These are phyloP conservation scores for Lolium multiflorum DNA, from an alignment of 176 grass and related monocot genomes.

Conservation along the genomic window DNA sequence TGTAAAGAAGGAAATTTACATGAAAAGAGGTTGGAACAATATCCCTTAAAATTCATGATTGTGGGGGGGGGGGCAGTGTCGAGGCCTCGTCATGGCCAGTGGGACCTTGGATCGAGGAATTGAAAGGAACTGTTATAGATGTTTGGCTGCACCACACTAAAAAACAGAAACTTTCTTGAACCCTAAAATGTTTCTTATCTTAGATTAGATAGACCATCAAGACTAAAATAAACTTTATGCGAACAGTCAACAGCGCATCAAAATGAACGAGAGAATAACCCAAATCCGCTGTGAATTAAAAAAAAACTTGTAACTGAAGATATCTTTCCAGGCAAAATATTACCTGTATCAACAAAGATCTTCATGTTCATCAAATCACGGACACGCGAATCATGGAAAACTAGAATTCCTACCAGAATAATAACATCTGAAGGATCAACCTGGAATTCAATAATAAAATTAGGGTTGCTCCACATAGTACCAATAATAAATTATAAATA, in stretches of 20 bases:
- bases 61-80: too few species aligned
- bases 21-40: neutral
- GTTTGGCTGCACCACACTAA: neutral
- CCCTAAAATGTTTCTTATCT: neutral
- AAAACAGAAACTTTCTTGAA: neutral
- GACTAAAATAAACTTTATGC: neutral
- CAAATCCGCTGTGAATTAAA: neutral
- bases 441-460: constrained; percentile 47
- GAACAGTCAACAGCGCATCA: neutral
- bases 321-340: neutral
- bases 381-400: constrained; percentile 91
- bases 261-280: constrained; percentile 2
- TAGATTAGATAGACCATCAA: neutral
- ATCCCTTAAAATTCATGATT: neutral
- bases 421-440: constrained; percentile 98
- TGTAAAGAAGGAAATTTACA: neutral
- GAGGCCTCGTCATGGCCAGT: neutral
- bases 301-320: neutral
- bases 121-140: neutral
- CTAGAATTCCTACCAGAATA: constrained; percentile 96
- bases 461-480: constrained; percentile 9
- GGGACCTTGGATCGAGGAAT: neutral
- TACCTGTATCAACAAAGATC: constrained; percentile 99
- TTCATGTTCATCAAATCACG: constrained; percentile 99
- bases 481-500: neutral